Base-by-base conservation (phyloP, 202 grass and related monocot genomes). In the Setaria italica region DNA sequence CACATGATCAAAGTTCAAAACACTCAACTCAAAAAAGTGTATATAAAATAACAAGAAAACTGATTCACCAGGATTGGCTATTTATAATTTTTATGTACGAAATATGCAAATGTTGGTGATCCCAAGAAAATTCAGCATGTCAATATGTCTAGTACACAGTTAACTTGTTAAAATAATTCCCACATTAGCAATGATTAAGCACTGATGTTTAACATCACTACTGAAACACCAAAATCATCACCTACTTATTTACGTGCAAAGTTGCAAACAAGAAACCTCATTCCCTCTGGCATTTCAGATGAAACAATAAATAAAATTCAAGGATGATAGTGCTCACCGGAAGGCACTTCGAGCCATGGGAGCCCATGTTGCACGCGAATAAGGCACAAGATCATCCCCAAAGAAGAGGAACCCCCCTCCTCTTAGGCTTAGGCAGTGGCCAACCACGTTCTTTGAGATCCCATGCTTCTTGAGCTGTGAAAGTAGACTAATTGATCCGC, bases 341-440 rank as follows among this genome's bases (percentile, higher is more conserved):
- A 57, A 72, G 46, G 88, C 82, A 33, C 84, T 89, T 20, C 80
- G 87, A 86, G 60, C 85, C 90, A 93, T 91, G 20, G 94, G 90
- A n/a, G 81, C 80, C 97, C 97, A 99, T 14, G 87, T 90, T 35
- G 89, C 87, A 70, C 62, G 89, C 56, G 88, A 86, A 34, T 86
- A 88, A 51, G 92, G 97, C 71, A 99, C 92, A 51, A 94, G 50
- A 88, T 93, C 88, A 70, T 99, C 97, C 21, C 97, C 97, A 70
- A 99, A 94, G 90, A 97, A 97, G 74, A 99, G 90, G 78, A 90
- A 99, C 19, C 97, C 97, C 21, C 92, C 93, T 25, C 90, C 92
- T 76, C 72, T 96, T 10, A 82, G 69, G 71, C 97, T 90, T 39
- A 99, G 97, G 77, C 97, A 99, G 55, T 99, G 97, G 50, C 94